Conservation (phyloP, 768 basidiomycete genomes). For the Trametes cubensis region DNA sequence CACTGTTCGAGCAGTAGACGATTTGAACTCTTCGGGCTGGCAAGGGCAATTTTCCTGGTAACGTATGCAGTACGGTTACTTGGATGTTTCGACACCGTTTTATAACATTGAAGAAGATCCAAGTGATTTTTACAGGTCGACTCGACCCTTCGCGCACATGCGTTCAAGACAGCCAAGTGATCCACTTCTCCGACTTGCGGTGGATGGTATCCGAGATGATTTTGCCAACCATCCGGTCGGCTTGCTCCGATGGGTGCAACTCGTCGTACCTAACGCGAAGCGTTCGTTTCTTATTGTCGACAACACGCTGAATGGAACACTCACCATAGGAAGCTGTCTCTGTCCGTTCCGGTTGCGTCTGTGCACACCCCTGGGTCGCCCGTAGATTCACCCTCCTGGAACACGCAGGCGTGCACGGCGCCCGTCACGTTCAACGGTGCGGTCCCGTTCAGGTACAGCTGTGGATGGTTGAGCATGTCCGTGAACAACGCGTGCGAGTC, state of each 20-base stretch:
- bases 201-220: conserved; percentile 52
- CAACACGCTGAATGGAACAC: neutral
- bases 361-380: conserved; percentile 38
- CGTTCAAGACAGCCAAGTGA: conserved; percentile 45
- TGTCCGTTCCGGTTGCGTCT: conserved; percentile 44
- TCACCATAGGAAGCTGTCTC: conserved; percentile 62
- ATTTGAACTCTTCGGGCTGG: too few species aligned
- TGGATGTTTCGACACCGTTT: too few species aligned
- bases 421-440: conserved; percentile 63
- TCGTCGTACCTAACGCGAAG: conserved; percentile 48
- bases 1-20: too few species aligned
- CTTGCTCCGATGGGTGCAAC: conserved; percentile 63
- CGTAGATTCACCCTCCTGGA: conserved; percentile 37
- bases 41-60: too few species aligned
- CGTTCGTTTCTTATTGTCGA: neutral
- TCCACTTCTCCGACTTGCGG: conserved; percentile 48
- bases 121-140: too few species aligned
- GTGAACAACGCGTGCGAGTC: conserved; percentile 63
- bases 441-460: conserved; percentile 62
- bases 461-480: conserved; percentile 57
- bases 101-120: too few species aligned
- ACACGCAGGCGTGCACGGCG: conserved; percentile 51
- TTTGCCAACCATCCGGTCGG: conserved; percentile 53
- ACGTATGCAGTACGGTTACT: too few species aligned
- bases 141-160: too few species aligned